A percentile compares a stretch with the other conserved stretches of the same genome.
These are phyloP conservation scores for Ettlia oleoabundans DNA, from an alignment of 139 green algal species.

Conservation along the genomic window DNA sequence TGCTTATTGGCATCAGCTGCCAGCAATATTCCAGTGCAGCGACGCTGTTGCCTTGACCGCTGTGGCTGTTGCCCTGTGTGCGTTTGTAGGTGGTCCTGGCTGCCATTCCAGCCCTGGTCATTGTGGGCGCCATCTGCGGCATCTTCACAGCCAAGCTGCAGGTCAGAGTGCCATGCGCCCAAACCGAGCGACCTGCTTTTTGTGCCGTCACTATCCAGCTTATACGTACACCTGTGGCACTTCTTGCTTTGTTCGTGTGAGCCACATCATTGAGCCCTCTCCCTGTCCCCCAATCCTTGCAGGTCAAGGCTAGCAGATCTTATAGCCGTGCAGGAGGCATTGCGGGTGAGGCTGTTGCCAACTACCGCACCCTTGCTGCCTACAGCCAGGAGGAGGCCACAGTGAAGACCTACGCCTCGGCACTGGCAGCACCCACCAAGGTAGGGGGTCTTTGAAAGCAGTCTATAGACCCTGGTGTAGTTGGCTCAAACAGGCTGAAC, in stretches of 20 bases:
- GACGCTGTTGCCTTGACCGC: too few species aligned
- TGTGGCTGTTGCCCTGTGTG: background rate
- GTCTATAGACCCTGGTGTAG: too few species aligned
- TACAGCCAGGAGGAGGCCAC: conserved; percentile 65
- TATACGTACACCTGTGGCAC: too few species aligned
- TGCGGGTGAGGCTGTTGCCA: conserved; percentile 62
- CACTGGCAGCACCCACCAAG: conserved; percentile 41
- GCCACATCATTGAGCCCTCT: background rate
- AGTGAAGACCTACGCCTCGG: conserved; percentile 55
- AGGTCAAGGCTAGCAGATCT: conserved; percentile 19
- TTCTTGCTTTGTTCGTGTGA: background rate
- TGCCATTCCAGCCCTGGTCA: conserved; percentile 65
- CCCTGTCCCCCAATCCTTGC: background rate
- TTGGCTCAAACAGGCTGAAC: too few species aligned
- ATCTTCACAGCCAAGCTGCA: conserved; percentile 39
- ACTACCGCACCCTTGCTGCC: conserved; percentile 76
- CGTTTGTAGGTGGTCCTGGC: conserved; percentile 55
- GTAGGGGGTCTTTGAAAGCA: too few species aligned
- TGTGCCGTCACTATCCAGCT: too few species aligned
- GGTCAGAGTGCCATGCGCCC: background rate
- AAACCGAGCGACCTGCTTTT: too few species aligned
- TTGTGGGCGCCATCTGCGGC: conserved; percentile 55
- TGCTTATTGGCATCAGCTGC: too few species aligned
- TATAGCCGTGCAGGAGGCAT: conserved; percentile 62
- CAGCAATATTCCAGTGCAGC: too few species aligned